phyloP scores from a whole-genome alignment of 257 asterid genomes.

The Leonotis leonurus region DNA sequence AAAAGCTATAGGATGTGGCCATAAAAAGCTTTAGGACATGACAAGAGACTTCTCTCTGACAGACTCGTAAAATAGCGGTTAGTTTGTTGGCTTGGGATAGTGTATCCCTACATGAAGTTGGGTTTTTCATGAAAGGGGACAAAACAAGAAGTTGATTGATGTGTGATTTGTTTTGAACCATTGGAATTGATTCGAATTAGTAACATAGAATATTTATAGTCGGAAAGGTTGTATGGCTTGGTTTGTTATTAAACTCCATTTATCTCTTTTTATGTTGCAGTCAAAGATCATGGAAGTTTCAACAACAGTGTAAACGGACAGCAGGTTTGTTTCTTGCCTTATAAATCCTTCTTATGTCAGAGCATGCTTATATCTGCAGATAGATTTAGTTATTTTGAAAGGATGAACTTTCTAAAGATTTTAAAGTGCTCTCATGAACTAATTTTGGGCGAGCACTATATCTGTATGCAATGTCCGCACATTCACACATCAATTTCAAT shows the following conservation, averaged over 20 bases:
- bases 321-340: constrained; percentile 43
- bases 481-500: too few species aligned
- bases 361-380: not conserved
- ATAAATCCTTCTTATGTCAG: not conserved
- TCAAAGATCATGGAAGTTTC: constrained; percentile 68
- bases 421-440: constrained; percentile 2
- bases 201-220: not conserved
- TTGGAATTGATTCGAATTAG: constrained; percentile 5
- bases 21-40: not conserved
- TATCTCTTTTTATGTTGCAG: constrained; percentile 29
- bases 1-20: not conserved
- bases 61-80: not conserved
- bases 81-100: constrained; percentile 2
- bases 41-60: not conserved
- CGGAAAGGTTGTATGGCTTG: constrained; percentile 9
- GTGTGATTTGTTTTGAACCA: not conserved
- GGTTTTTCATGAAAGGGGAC: constrained; percentile 5
- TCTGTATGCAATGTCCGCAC: too few species aligned
- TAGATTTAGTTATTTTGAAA: not conserved
- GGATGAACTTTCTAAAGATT: not conserved
- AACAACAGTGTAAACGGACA: constrained; percentile 70
- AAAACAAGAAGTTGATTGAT: not conserved
- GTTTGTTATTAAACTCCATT: not conserved
- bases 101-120: not conserved
- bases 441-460: not conserved